These are phyloP conservation scores for Trichophyton equinum DNA, from an alignment of 2,329 filamentous ascomycete species.

Conservation along the genomic window DNA sequence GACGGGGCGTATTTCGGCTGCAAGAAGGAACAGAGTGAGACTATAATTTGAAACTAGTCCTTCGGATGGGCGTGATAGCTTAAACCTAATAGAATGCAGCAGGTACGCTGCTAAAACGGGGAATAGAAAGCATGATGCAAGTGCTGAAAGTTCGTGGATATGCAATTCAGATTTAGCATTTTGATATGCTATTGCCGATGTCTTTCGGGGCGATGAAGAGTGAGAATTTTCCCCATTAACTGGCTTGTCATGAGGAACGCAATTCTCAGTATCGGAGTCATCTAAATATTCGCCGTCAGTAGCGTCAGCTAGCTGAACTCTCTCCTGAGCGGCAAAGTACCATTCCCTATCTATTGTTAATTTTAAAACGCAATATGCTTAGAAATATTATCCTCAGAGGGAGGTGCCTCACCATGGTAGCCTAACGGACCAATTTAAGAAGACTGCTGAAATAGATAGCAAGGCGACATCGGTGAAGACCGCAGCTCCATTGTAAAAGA, in stretches of 20 bases:
- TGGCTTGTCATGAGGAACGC: not conserved
- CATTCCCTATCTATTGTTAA: constrained; percentile 43
- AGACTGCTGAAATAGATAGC: constrained; percentile 65
- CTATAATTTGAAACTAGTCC: constrained; percentile 88
- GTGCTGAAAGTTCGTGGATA: constrained; percentile 59
- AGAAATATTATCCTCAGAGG: not conserved
- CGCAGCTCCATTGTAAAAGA: constrained; percentile 73
- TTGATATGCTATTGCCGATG: constrained; percentile 15
- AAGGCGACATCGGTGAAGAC: constrained; percentile 78
- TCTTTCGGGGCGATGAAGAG: constrained; percentile 5
- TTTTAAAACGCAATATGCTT: constrained; percentile 3
- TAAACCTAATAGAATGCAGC: constrained; percentile 65
- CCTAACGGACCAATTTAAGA: constrained; percentile 84
- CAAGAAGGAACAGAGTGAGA: constrained; percentile 76
- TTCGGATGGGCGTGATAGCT: constrained; percentile 71
- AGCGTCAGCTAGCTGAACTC: constrained; percentile 39
- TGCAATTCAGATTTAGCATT: constrained; percentile 53
- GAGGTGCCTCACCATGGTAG: constrained; percentile 60
- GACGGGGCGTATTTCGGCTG: constrained; percentile 71
- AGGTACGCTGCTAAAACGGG: constrained; percentile 72
- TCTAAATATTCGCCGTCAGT: constrained; percentile 14
- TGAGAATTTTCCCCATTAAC: not conserved
- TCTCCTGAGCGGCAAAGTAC: constrained; percentile 58
- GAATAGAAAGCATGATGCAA: constrained; percentile 65
- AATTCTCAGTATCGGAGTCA: constrained; percentile 18